Base-by-base conservation (phyloP, 2,329 filamentous ascomycete species). In the Pleoardoris graminearum region DNA sequence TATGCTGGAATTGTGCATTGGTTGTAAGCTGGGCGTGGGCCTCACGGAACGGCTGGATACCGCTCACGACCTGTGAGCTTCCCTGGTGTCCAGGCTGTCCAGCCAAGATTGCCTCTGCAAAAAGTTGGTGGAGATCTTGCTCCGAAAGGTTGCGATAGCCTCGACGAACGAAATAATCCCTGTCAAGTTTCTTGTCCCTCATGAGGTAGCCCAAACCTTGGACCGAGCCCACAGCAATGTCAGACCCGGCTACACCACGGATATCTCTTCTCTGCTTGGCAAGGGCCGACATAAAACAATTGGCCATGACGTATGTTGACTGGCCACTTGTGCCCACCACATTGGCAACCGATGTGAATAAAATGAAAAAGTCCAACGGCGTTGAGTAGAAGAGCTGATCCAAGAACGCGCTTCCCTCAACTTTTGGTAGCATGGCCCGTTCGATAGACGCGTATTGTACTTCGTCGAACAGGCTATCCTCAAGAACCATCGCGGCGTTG, bases 121-220 rank as follows among this genome's bases (percentile, higher is more conserved):
- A 58, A 3, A 63, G 17, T 38, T 53, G 46, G 12, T 60, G 55
- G 11, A 60, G 10, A 30, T 63, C 57, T 19, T 52, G 45, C 38
- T 63, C 53, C 8, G 57, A 59, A 21, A 60, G 16, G 32, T 45
- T 39, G 32, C 39, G 16, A 33, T 48, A 42, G 8, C 54, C 41
- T 4, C 17, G 30, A 3, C 21, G 10, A 17, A 4, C 21, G 33
- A 48, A 48, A 25, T 45, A 27, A 25, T 42, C 36, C 38, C 30
- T 27, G 27, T 8, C 36, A 17, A 50, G 41, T 14, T 11, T 29
- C 6, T n/a, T 35, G 29, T 48, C 33, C 10, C 36, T 35, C 43
- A 10, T 21, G 23, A 51, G 0, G 23, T 77, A 79, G 0, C 80
- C 80, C 1, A 75, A 56, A 5, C 76, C 80, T 0, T 73, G 50